Evolutionary conservation across 2,329 filamentous ascomycete genomes (phyloP), one percentile per base, ranked within the genome.

Genomic region (Arthrinium phaeospermum): DNA sequence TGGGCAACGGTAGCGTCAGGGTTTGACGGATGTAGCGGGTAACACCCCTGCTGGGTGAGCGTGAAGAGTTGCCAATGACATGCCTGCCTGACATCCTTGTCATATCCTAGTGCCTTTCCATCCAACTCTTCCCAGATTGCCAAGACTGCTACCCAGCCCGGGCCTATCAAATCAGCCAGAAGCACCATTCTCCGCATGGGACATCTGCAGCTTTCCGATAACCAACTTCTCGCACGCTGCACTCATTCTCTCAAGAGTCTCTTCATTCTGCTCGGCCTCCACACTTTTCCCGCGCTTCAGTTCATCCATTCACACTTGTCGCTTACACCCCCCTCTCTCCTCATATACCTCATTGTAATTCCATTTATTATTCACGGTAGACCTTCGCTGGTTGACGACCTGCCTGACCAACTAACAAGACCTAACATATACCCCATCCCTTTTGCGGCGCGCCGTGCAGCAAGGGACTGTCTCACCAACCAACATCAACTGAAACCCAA

Each of bases 291-390:
- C 34, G 57, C 53, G 53, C 53, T 64, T 64, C 57, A 64, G 57
- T 64, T 64, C 57, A 41, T 51, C 57, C 57, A 64, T 64, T 64
- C 57, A 64, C 57, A 57, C 57, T 64, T 64, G 57, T 64, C 57
- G 57, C 57, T 64, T 64, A 49, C 8, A 41, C 57, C 57, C 57
- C 57, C 30, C 19, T 22, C 53, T 19, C 30, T 61, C 53, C 22
- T 41, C 57, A 41, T 64, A 64, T 64, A 64, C 57, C 57, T 64
- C 57, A 64, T 64, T 64, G 57, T 64, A 64, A 64, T 64, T 64
- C 57, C 57, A 64, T 64, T 64, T 41, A 41, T 41, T 41, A 10
- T 64, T 64, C 57, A 64, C 57, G 57, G 57, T 64, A 64, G 57
- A 64, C 57, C 57, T 64, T 64, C 57, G 57, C 57, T 64, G 57